Percentiles rank a stretch among this genome's conserved stretches.
Conservation (phyloP, 2,329 filamentous ascomycete species). For the Dactylellina cionopaga region DNA sequence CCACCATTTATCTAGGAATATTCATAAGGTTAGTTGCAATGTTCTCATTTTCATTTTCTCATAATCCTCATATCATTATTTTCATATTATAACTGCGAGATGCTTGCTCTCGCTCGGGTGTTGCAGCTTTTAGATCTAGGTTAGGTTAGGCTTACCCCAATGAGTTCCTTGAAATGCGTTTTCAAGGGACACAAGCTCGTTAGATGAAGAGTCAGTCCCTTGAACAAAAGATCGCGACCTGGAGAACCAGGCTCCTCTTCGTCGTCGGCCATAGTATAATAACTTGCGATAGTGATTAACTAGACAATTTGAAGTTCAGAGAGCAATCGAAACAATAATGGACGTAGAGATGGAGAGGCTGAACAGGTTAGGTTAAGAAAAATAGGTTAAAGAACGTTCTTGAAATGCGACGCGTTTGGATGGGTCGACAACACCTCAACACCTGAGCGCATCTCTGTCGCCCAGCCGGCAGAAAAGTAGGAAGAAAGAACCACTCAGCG, state of each 20-base stretch:
- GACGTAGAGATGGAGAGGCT: too few relatives aligned
- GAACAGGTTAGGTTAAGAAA: background rate
- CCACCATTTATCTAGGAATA: slow-evolving; percentile 38
- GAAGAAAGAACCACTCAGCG: too few relatives aligned
- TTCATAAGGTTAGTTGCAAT: slow-evolving; percentile 11
- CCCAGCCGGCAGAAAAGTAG: slow-evolving; percentile 1
- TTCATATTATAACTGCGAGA: too few relatives aligned
- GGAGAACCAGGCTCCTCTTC: slow-evolving; percentile 1
- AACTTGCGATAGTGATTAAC: background rate
- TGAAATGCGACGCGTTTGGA: slow-evolving; percentile 9
- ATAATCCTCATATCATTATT: too few relatives aligned
- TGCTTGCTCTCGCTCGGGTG: too few relatives aligned
- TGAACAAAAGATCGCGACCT: slow-evolving; percentile 4
- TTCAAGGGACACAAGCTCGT: slow-evolving; percentile 29
- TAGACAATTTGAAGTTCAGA: background rate
- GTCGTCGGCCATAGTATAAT: slow-evolving; percentile 18
- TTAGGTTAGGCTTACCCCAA: slow-evolving; percentile 35
- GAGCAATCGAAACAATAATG: background rate
- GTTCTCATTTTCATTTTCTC: too few relatives aligned
- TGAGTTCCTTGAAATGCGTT: slow-evolving; percentile 4
- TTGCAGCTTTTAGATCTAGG: too few relatives aligned
- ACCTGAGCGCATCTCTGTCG: too few relatives aligned
- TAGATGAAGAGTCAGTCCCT: slow-evolving; percentile 20
- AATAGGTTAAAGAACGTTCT: background rate
- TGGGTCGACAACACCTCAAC: slow-evolving; percentile 11